These are phyloP conservation scores for Luffa aegyptiaca DNA, from an alignment of 306 rosid species.

Conservation along the genomic window DNA sequence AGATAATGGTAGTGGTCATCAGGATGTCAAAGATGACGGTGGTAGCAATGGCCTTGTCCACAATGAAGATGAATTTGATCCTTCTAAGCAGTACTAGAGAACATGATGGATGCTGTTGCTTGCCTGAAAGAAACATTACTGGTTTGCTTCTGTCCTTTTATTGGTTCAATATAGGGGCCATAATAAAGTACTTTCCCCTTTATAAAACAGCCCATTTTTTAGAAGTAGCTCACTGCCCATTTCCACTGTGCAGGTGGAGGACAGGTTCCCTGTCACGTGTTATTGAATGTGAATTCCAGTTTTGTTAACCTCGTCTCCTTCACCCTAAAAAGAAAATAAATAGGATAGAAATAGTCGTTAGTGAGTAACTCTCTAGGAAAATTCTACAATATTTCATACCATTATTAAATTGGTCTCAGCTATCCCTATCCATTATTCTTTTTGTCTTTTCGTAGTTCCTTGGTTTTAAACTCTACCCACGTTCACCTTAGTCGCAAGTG, in stretches of 20 bases:
- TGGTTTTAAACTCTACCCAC: not conserved
- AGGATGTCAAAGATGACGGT: slow-evolving; percentile 25
- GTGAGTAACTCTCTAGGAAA: not conserved
- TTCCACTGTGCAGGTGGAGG: slow-evolving; percentile 35
- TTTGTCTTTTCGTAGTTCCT: not conserved
- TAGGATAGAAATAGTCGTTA: not conserved
- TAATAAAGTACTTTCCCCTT: not conserved
- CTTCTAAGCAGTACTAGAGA: slow-evolving; percentile 34
- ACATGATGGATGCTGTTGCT: slow-evolving; percentile 13
- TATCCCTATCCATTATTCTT: not conserved
- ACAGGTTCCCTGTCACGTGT: slow-evolving; percentile 31
- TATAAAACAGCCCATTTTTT: slow-evolving; percentile 13
- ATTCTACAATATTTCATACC: not conserved
- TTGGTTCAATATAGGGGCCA: slow-evolving; percentile 9
- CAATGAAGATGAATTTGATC: slow-evolving; percentile 38
- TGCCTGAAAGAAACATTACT: slow-evolving; percentile 13
- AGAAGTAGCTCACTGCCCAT: slow-evolving; percentile 26
- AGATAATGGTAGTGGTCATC: slow-evolving; percentile 31
- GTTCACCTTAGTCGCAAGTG: not conserved
- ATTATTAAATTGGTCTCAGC: not conserved
- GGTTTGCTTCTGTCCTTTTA: slow-evolving; percentile 22
- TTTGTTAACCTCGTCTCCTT: slow-evolving; percentile 5
- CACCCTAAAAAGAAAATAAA: not conserved
- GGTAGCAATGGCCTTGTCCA: slow-evolving; percentile 27
- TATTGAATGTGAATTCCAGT: slow-evolving; percentile 17